Percentiles rank a stretch among this genome's conserved stretches.
phyloP scores from a whole-genome alignment of 2,329 filamentous ascomycete species.

The Tolypocladium paradoxum region DNA sequence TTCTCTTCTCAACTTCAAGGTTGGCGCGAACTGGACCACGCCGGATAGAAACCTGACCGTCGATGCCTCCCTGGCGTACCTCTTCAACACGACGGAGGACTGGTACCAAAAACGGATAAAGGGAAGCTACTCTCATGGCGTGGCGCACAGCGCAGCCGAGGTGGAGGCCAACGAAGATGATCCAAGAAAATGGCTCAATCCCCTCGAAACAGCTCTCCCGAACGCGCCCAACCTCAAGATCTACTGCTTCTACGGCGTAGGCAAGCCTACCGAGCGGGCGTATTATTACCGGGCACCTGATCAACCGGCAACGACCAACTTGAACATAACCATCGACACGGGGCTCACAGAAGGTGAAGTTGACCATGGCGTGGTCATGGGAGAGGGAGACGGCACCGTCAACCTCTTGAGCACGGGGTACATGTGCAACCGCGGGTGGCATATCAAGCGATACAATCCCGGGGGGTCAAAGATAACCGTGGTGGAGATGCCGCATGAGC shows the following conservation, averaged over 20 bases:
- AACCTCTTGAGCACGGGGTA: conserved; percentile 87
- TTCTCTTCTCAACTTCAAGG: conserved; percentile 73
- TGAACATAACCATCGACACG: conserved; percentile 68
- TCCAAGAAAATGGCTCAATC: conserved; percentile 84
- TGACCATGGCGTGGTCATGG: conserved; percentile 89
- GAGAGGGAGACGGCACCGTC: conserved; percentile 92
- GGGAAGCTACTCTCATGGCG: conserved; percentile 73
- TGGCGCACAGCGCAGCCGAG: conserved; percentile 69
- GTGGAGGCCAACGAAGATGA: conserved; percentile 75
- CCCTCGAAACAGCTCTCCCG: conserved; percentile 78
- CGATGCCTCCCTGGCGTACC: conserved; percentile 62
- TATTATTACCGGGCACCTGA: conserved; percentile 79
- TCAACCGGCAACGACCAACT: conserved; percentile 48
- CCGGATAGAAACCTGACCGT: conserved; percentile 72
- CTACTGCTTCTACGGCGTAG: conserved; percentile 94
- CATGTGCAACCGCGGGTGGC: conserved; percentile 95
- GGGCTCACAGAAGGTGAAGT: conserved; percentile 45
- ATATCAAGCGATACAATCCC: conserved; percentile 87
- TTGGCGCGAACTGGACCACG: conserved; percentile 50
- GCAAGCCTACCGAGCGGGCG: conserved; percentile 83
- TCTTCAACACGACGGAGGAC: conserved; percentile 66
- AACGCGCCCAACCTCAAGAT: conserved; percentile 84
- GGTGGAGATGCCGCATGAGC: conserved; percentile 94
- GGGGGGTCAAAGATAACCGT: conserved; percentile 70
- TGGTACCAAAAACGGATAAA: conserved; percentile 75